A percentile compares a stretch with the other conserved stretches of the same genome.
Conservation (phyloP, 2,329 filamentous ascomycete genomes). For the Thielaviopsis populi region DNA sequence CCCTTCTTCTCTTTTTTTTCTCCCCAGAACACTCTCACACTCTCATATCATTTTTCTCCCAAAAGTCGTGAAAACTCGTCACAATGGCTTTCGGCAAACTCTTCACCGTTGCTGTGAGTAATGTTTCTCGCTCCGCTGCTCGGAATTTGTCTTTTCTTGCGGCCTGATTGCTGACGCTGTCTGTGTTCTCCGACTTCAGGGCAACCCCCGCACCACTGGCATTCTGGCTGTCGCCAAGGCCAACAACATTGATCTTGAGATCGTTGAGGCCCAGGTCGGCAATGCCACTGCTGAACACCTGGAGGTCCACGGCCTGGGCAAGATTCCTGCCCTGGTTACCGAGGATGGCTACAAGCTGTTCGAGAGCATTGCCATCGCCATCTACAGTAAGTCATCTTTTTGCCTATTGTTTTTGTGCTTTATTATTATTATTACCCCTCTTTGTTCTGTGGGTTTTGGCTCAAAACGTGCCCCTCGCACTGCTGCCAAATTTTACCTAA, state of each 20-base stretch:
- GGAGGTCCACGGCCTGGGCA: slow-evolving; percentile 74
- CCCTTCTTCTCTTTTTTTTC: slow-evolving; percentile 21
- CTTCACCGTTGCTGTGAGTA: slow-evolving; percentile 65
- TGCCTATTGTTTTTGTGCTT: slow-evolving; percentile 16
- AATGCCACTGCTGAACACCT: slow-evolving; percentile 62
- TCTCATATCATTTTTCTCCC: slow-evolving; percentile 18
- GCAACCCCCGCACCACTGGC: slow-evolving; percentile 76
- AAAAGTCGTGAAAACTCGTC: slow-evolving; percentile 24
- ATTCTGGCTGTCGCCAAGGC: slow-evolving; percentile 92
- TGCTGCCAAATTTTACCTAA: not conserved
- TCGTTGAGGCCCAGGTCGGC: slow-evolving; percentile 54
- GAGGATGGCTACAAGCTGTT: slow-evolving; percentile 78
- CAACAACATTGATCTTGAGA: slow-evolving; percentile 84
- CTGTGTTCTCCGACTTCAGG: slow-evolving; percentile 35
- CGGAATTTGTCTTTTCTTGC: slow-evolving; percentile 16
- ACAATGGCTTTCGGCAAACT: slow-evolving; percentile 97
- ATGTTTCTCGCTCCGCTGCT: slow-evolving; percentile 19
- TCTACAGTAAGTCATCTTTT: slow-evolving; percentile 70
- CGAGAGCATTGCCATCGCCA: slow-evolving; percentile 86
- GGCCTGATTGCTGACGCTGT: slow-evolving; percentile 22
- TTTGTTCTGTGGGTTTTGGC: not conserved
- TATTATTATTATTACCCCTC: slow-evolving; percentile 6
- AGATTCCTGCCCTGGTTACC: slow-evolving; percentile 85
- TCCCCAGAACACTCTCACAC: slow-evolving; percentile 20
- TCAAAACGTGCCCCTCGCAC: not conserved